These are phyloP conservation scores for Neurospora cerealis DNA, from an alignment of 495 filamentous ascomycete species.

Conservation along the genomic window DNA sequence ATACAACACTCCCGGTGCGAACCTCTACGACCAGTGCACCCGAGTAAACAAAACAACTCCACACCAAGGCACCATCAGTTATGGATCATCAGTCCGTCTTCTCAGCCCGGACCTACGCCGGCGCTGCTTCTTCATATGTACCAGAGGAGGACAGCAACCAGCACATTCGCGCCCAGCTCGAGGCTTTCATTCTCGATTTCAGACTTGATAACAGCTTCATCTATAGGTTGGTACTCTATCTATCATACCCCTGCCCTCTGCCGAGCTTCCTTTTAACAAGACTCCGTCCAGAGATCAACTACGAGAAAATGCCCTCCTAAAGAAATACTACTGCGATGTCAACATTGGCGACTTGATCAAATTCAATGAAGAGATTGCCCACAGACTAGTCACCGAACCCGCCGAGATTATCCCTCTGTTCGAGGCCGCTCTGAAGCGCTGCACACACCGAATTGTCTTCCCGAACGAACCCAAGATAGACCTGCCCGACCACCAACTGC, in stretches of 20 bases:
- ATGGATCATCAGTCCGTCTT: slow-evolving; percentile 91
- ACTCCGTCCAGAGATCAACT: slow-evolving; percentile 68
- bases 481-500: slow-evolving; percentile 86
- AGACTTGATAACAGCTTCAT: slow-evolving; percentile 92
- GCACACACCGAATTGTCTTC: slow-evolving; percentile 83
- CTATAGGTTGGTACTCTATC: slow-evolving; percentile 56
- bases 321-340: slow-evolving; percentile 93
- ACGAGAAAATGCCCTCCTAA: slow-evolving; percentile 87
- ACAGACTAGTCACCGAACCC: slow-evolving; percentile 82
- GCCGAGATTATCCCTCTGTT: slow-evolving; percentile 91
- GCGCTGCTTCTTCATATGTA: slow-evolving; percentile 29
- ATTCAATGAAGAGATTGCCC: slow-evolving; percentile 92
- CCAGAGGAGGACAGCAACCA: slow-evolving; percentile 43
- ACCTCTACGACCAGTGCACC: background rate
- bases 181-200: slow-evolving; percentile 89
- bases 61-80: background rate
- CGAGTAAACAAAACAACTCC: slow-evolving; percentile 7
- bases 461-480: slow-evolving; percentile 57
- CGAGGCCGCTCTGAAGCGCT: slow-evolving; percentile 78
- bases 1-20: background rate
- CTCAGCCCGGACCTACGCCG: slow-evolving; percentile 43
- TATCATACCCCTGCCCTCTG: background rate
- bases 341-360: slow-evolving; percentile 94
- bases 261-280: background rate
- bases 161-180: slow-evolving; percentile 51